A percentile compares a stretch with the other conserved stretches of the same genome.
phyloP scores from a whole-genome alignment of 2,329 filamentous ascomycete genomes.

The Cryoendolithus antarcticus region DNA sequence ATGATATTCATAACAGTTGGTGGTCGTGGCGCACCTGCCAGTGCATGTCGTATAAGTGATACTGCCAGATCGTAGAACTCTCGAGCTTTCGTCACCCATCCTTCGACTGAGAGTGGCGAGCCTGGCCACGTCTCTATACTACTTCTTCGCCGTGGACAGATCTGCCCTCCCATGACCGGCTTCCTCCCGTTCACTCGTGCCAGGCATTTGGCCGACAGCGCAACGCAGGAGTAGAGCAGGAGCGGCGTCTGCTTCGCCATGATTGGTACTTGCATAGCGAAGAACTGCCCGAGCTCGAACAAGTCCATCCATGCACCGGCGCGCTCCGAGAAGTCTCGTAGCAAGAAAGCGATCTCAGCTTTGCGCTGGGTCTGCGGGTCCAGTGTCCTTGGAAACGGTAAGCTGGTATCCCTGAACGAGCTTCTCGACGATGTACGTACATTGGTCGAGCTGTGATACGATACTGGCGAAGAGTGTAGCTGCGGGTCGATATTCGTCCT shows the following conservation, averaged over 20 bases:
- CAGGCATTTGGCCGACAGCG: conserved; percentile 50
- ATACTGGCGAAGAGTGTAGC: conserved; percentile 15
- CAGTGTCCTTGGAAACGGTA: conserved; percentile 17
- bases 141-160: conserved; percentile 26
- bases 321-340: conserved; percentile 48
- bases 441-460: conserved; percentile 10
- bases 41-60: conserved; percentile 20
- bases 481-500: conserved; percentile 19
- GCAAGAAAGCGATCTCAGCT: conserved; percentile 37
- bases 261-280: conserved; percentile 47
- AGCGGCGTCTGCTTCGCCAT: conserved; percentile 39
- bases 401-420: conserved; percentile 15
- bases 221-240: conserved; percentile 43
- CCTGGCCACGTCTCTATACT: conserved; percentile 39
- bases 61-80: conserved; percentile 44
- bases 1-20: background rate
- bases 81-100: conserved; percentile 46
- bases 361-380: conserved; percentile 10
- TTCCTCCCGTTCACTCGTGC: conserved; percentile 42
- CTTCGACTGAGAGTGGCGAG: conserved; percentile 22
- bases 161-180: conserved; percentile 36
- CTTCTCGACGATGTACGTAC: conserved; percentile 20
- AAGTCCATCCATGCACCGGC: conserved; percentile 48
- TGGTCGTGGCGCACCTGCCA: conserved; percentile 16
- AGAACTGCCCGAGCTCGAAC: conserved; percentile 47